Conservation (phyloP, 257 asterid species). For the Solanum acaule region DNA sequence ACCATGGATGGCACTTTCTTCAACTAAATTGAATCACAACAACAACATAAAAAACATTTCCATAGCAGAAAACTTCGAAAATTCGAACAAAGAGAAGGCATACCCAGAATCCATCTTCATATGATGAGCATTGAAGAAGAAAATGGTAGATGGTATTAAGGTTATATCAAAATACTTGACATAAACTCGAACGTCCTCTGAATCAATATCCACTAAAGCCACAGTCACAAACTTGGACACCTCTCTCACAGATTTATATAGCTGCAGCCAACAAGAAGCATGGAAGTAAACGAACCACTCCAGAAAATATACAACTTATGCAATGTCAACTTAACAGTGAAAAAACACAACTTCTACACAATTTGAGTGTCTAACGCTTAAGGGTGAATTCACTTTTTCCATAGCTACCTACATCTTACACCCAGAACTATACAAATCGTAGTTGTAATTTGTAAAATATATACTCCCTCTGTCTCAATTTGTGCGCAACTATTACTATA, state of each 20-base stretch:
- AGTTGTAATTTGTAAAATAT: not conserved
- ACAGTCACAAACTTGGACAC: conserved; percentile 74
- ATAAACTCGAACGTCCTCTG: conserved; percentile 75
- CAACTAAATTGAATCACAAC: not conserved
- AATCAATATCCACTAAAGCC: conserved; percentile 75
- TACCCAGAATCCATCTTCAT: conserved; percentile 98
- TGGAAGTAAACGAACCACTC: not conserved
- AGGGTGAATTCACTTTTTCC: not conserved
- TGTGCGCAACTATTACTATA: not conserved
- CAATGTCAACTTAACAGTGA: not conserved
- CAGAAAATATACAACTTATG: not conserved
- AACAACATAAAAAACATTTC: not conserved
- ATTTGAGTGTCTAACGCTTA: not conserved
- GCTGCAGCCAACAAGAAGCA: conserved; percentile 24
- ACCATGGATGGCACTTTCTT: not conserved
- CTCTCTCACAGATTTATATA: conserved; percentile 69
- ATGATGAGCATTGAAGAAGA: conserved; percentile 96
- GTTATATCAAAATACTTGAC: conserved; percentile 78
- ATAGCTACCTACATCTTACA: not conserved
- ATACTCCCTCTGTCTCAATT: not conserved
- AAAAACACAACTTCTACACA: not conserved
- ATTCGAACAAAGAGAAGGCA: not conserved
- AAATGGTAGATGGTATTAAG: conserved; percentile 64
- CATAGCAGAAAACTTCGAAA: not conserved
- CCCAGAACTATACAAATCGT: not conserved